These are phyloP conservation scores for Salix purpurea DNA, from an alignment of 345 rosid genomes.

Conservation along the genomic window DNA sequence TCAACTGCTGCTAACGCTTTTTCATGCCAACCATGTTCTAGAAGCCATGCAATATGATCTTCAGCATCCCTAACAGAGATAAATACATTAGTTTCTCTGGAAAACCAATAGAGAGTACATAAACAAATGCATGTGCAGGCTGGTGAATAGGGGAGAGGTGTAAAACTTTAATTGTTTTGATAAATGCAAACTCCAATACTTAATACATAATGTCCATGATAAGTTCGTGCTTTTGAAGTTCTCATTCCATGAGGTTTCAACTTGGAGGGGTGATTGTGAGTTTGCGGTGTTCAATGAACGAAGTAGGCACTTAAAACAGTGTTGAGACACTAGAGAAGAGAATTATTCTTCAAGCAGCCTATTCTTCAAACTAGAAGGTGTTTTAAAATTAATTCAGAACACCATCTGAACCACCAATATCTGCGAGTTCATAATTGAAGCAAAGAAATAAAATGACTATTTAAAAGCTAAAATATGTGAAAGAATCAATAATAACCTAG, in stretches of 20 bases:
- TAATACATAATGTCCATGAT: background rate
- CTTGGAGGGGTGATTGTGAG: background rate
- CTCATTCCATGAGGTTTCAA: background rate
- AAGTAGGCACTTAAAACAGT: background rate
- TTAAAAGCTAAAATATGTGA: slow-evolving; percentile 1
- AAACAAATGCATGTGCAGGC: background rate
- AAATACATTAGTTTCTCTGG: slow-evolving; percentile 1
- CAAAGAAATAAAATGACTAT: background rate
- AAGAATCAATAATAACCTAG: slow-evolving; percentile 53
- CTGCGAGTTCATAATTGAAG: background rate
- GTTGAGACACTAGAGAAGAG: background rate
- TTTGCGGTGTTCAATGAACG: background rate
- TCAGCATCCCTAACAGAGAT: slow-evolving; percentile 74
- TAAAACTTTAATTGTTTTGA: background rate
- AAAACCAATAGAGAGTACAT: background rate
- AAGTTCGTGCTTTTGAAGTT: background rate
- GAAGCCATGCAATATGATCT: slow-evolving; percentile 98
- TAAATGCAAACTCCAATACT: background rate
- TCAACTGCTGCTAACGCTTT: slow-evolving; percentile 98
- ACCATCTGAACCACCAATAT: background rate
- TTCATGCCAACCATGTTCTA: slow-evolving; percentile 96
- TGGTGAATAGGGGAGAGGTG: background rate
- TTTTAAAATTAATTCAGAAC: background rate
- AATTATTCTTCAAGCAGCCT: background rate
- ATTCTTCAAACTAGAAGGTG: background rate